These are phyloP conservation scores for Lactarius hengduanensis DNA, from an alignment of 768 basidiomycete species.

Conservation along the genomic window DNA sequence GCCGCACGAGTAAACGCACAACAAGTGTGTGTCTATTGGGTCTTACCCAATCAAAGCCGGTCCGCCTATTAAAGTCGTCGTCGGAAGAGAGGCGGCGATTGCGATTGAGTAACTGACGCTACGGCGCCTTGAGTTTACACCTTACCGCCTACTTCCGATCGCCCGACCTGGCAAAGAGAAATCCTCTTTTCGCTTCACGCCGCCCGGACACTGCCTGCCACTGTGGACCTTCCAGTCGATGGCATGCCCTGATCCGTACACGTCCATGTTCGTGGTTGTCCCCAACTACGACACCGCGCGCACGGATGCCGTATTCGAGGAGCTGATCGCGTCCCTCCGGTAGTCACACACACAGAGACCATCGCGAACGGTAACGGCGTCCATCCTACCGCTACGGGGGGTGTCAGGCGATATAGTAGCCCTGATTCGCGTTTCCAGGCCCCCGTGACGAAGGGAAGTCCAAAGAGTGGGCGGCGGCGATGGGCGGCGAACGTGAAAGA, in stretches of 20 bases:
- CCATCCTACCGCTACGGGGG: neutral
- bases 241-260: neutral
- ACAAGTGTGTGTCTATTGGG: neutral
- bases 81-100: conserved; percentile 4
- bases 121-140: neutral
- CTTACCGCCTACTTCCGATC: neutral
- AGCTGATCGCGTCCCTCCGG: too few relatives aligned
- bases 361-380: conserved; percentile 1
- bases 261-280: neutral
- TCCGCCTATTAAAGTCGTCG: conserved; percentile 5
- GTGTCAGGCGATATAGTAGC: neutral
- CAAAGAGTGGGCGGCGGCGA: neutral
- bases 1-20: conserved; percentile 4
- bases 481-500: neutral
- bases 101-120: conserved; percentile 19
- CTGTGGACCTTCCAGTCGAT: neutral
- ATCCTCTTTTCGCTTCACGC: conserved; percentile 6
- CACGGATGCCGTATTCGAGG: too few relatives aligned
- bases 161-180: conserved; percentile 1
- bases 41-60: neutral
- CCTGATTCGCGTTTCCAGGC: conserved; percentile 5
- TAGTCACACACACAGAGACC: too few relatives aligned
- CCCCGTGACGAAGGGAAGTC: neutral
- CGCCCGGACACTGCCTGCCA: neutral
- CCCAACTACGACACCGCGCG: conserved; percentile 1